Base-by-base conservation (phyloP, 176 grass and related monocot species). In the bread wheat (Triticum aestivum) region DNA sequence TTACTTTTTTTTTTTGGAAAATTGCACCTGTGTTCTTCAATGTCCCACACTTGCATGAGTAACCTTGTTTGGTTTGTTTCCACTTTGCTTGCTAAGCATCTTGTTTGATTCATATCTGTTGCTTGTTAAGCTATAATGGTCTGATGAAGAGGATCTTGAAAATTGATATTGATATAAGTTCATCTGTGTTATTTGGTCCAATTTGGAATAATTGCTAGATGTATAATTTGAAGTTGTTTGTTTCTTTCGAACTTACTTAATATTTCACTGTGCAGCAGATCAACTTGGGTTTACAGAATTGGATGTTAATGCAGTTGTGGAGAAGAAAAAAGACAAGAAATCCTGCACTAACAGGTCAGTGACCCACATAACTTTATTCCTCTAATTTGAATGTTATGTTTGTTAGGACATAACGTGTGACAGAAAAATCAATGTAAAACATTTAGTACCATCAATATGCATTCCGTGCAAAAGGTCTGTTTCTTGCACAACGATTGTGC, bases 11-110 rank as follows among this genome's bases (percentile, higher is more conserved):
- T 21, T 52, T 39, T 27, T 73, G 52, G 61, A 15, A 61, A 17
- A 77, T 78, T 73, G 61, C 56, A 14, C 21, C 4, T 27, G 29
- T 51, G 44, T 17, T 83, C 29, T 41, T 64, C 15, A 51, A 12
- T 81, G 54, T 10, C 34, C 6, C 21, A 29, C 61, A 26, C 18
- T 78, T 15, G 82, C 18, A 30, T 70, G 26, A 69, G 21, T 8
- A 32, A 76, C 34, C 27, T 70, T 83, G 81, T 65, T 78, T 61
- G 9, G 18, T 83, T 61, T 38, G n/a, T 59, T 77, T 69, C 18
- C 0, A 54, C 27, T 87, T 78, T 61, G 80, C 34, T 77, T 18
- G 37, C 45, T 65, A 67, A 61, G 66, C 34, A 77, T 37, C 26
- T 58, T 82, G 73, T 67, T 70, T 69, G 13, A n/a, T 83, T 69